A percentile compares a stretch with the other conserved stretches of the same genome.
Conservation (phyloP, 805 yeast genomes). For the Candida dajiaensis region DNA sequence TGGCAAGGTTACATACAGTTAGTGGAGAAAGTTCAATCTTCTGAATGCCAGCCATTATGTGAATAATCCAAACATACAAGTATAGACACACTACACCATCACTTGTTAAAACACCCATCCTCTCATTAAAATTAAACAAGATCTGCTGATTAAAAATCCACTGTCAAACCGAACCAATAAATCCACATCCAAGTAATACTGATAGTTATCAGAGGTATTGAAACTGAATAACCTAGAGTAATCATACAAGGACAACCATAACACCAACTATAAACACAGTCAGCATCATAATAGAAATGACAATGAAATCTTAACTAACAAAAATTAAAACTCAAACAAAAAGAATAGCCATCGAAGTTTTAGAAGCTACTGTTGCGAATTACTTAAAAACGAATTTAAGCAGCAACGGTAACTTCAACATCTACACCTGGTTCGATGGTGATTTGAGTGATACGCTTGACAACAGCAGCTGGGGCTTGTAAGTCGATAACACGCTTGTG, state of each 20-base stretch:
- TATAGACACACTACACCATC: not conserved
- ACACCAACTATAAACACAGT: not conserved
- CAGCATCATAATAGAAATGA: constrained; percentile 6
- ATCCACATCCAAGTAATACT: constrained; percentile 12
- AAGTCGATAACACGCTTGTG: constrained; percentile 99
- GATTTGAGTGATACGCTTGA: constrained; percentile 95
- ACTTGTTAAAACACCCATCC: not conserved
- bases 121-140: not conserved
- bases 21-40: no score
- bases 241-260: not conserved
- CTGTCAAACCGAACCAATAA: not conserved
- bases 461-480: constrained; percentile 90
- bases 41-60: no score
- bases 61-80: no score
- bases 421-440: constrained; percentile 99
- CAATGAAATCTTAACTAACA: constrained; percentile 1
- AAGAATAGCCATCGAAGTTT: not conserved
- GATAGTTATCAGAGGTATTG: constrained; percentile 28
- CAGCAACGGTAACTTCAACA: constrained; percentile 90
- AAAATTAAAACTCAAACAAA: constrained; percentile 2
- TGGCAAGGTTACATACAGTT: no score
- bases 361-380: not conserved
- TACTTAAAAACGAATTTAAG: constrained; percentile 35
- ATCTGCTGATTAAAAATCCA: not conserved
- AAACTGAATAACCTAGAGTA: constrained; percentile 26